A percentile compares a stretch with the other conserved stretches of the same genome.
Evolutionary conservation across 768 basidiomycete genomes (phyloP).

Genomic region (Termitomyces sp.): DNA sequence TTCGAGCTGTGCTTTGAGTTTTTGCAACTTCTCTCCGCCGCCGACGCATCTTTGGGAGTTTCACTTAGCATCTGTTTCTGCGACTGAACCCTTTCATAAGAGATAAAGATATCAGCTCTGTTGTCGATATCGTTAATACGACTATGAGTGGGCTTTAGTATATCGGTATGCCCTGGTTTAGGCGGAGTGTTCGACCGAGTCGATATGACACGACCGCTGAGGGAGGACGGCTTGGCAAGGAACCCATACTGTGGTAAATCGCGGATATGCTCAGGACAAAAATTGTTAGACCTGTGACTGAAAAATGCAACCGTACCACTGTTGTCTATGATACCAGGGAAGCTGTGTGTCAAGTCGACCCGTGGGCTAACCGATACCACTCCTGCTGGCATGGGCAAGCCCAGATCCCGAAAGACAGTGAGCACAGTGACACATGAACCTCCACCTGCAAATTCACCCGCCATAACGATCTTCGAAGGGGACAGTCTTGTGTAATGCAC

Average conservation of each 20-base stretch:
- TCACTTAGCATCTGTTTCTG: background rate
- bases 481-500: background rate
- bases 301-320: background rate
- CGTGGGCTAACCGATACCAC: constrained; percentile 78
- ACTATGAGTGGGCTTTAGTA: background rate
- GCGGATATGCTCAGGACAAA: background rate
- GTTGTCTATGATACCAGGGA: constrained; percentile 59
- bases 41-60: background rate
- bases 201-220: constrained; percentile 14
- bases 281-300: background rate
- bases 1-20: background rate
- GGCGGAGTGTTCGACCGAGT: background rate
- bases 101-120: background rate
- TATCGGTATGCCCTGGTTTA: background rate
- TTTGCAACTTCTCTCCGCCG: background rate
- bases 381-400: constrained; percentile 65
- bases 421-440: background rate
- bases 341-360: constrained; percentile 82
- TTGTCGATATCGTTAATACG: background rate
- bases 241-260: constrained; percentile 47
- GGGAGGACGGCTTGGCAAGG: constrained; percentile 49
- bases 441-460: background rate
- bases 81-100: background rate
- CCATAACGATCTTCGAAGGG: background rate
- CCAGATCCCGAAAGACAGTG: constrained; percentile 63